A percentile compares a stretch with the other conserved stretches of the same genome.
Evolutionary conservation across 345 rosid genomes (phyloP).

Genomic region (Pistacia vera): DNA sequence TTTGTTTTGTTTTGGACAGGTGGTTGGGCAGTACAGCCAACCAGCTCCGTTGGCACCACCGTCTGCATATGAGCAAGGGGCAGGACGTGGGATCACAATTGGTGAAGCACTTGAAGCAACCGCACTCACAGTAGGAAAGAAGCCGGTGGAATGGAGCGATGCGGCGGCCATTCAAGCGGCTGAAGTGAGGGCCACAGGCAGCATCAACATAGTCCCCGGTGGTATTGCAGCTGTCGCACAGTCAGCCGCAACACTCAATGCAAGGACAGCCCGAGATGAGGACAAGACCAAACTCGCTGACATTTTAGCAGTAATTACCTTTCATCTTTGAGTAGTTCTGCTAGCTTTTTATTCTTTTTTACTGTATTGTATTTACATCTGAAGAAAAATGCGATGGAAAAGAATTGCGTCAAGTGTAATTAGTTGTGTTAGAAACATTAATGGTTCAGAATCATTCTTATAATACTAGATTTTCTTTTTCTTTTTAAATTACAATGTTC

Average conservation of each 20-base stretch:
- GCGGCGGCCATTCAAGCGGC: constrained; percentile 92
- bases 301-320: constrained; percentile 50
- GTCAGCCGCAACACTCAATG: constrained; percentile 74
- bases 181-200: constrained; percentile 81
- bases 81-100: constrained; percentile 45
- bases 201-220: constrained; percentile 57
- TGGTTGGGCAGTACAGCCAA: constrained; percentile 24
- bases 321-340: not conserved
- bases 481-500: too few species aligned
- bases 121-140: constrained; percentile 65
- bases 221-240: constrained; percentile 82
- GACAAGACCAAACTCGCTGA: constrained; percentile 72
- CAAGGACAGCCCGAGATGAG: constrained; percentile 39
- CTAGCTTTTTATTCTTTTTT: not conserved
- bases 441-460: too few species aligned
- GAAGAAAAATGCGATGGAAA: not conserved
- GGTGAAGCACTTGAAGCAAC: constrained; percentile 85
- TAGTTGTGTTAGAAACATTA: not conserved
- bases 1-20: not conserved
- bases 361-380: not conserved
- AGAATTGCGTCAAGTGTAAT: not conserved
- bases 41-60: constrained; percentile 1
- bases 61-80: not conserved
- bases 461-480: too few species aligned
- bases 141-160: constrained; percentile 88